Conservation (phyloP, 805 yeast genomes). For the Saturnispora serradocipensis region DNA sequence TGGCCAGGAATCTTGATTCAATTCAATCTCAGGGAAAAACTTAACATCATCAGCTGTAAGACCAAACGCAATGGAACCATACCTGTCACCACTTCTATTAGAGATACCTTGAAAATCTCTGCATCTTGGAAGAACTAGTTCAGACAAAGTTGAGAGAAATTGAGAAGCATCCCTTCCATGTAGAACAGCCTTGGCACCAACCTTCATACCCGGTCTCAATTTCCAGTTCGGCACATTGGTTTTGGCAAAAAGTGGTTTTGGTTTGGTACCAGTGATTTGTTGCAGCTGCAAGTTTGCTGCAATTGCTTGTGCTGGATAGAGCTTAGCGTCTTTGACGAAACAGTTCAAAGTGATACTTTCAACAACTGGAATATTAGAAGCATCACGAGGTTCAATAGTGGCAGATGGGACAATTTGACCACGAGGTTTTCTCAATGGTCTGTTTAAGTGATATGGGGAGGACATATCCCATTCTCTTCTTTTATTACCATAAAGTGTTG, state of each 20-base stretch:
- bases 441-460: conserved; percentile 82
- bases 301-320: conserved; percentile 61
- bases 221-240: conserved; percentile 81
- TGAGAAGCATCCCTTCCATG: conserved; percentile 78
- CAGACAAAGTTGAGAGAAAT: conserved; percentile 78
- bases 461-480: conserved; percentile 77
- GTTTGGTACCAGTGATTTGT: conserved; percentile 89
- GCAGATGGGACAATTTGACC: conserved; percentile 71
- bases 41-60: conserved; percentile 66
- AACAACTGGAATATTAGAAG: conserved; percentile 64
- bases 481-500: conserved; percentile 52
- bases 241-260: conserved; percentile 62
- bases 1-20: conserved; percentile 85
- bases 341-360: conserved; percentile 64
- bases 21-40: conserved; percentile 88
- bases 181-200: conserved; percentile 81
- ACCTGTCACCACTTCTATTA: conserved; percentile 68
- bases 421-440: conserved; percentile 65
- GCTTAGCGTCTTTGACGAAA: conserved; percentile 64
- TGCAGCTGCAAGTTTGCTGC: conserved; percentile 74
- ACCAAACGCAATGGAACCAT: conserved; percentile 83
- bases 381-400: conserved; percentile 58
- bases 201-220: conserved; percentile 75
- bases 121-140: conserved; percentile 86
- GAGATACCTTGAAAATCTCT: conserved; percentile 79